Conservation (phyloP, 2,329 filamentous ascomycete genomes). For the Calcarisporium arbuscula region DNA sequence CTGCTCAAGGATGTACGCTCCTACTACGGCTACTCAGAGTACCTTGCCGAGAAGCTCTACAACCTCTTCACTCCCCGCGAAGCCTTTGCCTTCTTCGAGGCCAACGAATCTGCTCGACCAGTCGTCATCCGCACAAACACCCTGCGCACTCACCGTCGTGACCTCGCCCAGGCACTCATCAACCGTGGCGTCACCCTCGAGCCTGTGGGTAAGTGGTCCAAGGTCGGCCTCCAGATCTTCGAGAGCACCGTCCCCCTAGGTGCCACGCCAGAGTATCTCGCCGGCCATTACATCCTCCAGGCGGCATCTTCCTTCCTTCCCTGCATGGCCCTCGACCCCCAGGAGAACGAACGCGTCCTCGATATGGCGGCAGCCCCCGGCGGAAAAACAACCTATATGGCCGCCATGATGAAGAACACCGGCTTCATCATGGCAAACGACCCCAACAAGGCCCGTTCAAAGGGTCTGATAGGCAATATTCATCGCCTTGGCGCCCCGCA, state of each 20-base stretch:
- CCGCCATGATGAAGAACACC: constrained; percentile 68
- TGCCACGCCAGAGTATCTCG: constrained; percentile 95
- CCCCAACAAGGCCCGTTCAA: constrained; percentile 85
- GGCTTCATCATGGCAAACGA: constrained; percentile 96
- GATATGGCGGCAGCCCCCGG: constrained; percentile 44
- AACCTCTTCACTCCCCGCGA: constrained; percentile 87
- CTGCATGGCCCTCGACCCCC: constrained; percentile 93
- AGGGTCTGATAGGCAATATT: constrained; percentile 96
- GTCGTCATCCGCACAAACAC: constrained; percentile 98
- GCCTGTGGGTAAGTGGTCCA: constrained; percentile 97
- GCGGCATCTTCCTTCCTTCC: constrained; percentile 94
- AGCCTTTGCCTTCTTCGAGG: constrained; percentile 97
- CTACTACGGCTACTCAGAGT: constrained; percentile 95
- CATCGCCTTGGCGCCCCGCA: constrained; percentile 89
- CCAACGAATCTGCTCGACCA: constrained; percentile 89
- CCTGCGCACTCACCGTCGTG: constrained; percentile 66
- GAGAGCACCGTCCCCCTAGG: constrained; percentile 79
- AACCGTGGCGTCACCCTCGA: constrained; percentile 94
- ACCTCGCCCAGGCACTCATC: constrained; percentile 88
- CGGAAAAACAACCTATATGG: constrained; percentile 48
- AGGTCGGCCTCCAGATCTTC: constrained; percentile 94
- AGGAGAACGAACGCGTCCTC: constrained; percentile 84
- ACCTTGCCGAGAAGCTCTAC: constrained; percentile 92
- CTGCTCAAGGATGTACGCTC: constrained; percentile 87
- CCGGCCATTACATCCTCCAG: constrained; percentile 96